Percentiles rank a stretch among this genome's conserved stretches.
Evolutionary conservation across 2,329 filamentous ascomycete species (phyloP).

Genomic region (Clonostachys solani): DNA sequence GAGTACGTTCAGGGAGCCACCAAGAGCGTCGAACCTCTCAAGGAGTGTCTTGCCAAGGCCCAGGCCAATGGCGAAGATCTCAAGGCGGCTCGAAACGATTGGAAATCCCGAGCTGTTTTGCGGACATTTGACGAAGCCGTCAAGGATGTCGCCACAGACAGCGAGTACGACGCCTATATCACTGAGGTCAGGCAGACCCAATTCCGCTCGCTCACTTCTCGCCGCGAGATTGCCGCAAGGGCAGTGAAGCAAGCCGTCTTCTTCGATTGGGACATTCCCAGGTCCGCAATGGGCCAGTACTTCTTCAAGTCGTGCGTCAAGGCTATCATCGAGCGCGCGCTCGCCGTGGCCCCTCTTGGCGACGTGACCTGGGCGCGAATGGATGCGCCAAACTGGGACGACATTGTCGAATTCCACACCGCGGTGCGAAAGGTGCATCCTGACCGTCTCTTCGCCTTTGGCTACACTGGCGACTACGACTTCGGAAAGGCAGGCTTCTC

Average conservation of each 20-base stretch:
- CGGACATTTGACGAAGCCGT: slow-evolving; percentile 29
- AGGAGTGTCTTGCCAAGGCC: slow-evolving; percentile 3
- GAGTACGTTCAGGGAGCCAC: slow-evolving; percentile 31
- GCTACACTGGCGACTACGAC: slow-evolving; percentile 29
- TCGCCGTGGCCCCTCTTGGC: slow-evolving; percentile 25
- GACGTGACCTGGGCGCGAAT: slow-evolving; percentile 29
- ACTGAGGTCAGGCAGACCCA: too few relatives aligned
- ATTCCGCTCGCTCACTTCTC: too few relatives aligned
- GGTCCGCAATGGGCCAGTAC: slow-evolving; percentile 25
- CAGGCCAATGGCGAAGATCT: slow-evolving; percentile 16
- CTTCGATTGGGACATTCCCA: slow-evolving; percentile 28
- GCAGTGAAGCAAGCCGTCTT: slow-evolving; percentile 13
- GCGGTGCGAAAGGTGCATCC: slow-evolving; percentile 24
- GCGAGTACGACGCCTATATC: slow-evolving; percentile 16
- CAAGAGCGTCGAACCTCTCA: slow-evolving; percentile 10
- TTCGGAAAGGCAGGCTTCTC: slow-evolving; percentile 23
- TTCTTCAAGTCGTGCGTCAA: slow-evolving; percentile 22
- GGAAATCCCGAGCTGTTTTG: slow-evolving; percentile 21
- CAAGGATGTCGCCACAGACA: slow-evolving; percentile 13
- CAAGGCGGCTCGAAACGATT: slow-evolving; percentile 17
- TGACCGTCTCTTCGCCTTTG: slow-evolving; percentile 29
- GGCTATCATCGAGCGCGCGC: slow-evolving; percentile 21
- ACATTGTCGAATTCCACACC: slow-evolving; percentile 27
- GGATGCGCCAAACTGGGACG: slow-evolving; percentile 24
- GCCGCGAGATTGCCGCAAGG: slow-evolving; percentile 9